Percentiles rank a stretch among this genome's conserved stretches.
These are phyloP conservation scores for Arachis hypogaea DNA, from an alignment of 306 rosid genomes.

Conservation along the genomic window DNA sequence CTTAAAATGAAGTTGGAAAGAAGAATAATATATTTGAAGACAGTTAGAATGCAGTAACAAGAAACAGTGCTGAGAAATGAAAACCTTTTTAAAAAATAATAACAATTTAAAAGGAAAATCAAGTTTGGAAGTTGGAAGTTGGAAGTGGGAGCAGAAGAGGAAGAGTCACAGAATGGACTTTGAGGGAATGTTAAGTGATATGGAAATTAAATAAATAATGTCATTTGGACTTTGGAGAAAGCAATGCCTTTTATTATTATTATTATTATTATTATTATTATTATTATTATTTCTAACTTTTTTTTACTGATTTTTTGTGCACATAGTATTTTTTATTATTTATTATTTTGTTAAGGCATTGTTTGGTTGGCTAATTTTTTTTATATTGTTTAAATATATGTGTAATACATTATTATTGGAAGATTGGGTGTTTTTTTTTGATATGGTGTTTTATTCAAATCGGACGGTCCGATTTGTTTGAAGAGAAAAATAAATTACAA, in stretches of 20 bases:
- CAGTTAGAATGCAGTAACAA: background rate
- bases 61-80: slow-evolving; percentile 2
- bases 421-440: too few species aligned
- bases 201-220: slow-evolving; percentile 30
- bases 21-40: background rate
- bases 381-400: too few species aligned
- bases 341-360: slow-evolving; percentile 32
- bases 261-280: too few species aligned
- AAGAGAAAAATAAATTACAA: too few species aligned
- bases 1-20: slow-evolving; percentile 2
- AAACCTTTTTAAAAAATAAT: slow-evolving; percentile 25
- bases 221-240: slow-evolving; percentile 17
- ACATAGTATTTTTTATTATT: background rate
- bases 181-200: slow-evolving; percentile 1
- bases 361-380: background rate
- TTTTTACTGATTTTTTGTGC: too few species aligned
- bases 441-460: too few species aligned
- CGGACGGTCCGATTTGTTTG: too few species aligned
- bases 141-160: slow-evolving; percentile 22
- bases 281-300: too few species aligned
- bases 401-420: too few species aligned
- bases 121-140: background rate
- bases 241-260: background rate
- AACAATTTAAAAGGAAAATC: slow-evolving; percentile 21
- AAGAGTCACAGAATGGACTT: background rate